Evolutionary conservation across 1,139 yeast species (phyloP).

Genomic region (Suhomyces kunorum): DNA sequence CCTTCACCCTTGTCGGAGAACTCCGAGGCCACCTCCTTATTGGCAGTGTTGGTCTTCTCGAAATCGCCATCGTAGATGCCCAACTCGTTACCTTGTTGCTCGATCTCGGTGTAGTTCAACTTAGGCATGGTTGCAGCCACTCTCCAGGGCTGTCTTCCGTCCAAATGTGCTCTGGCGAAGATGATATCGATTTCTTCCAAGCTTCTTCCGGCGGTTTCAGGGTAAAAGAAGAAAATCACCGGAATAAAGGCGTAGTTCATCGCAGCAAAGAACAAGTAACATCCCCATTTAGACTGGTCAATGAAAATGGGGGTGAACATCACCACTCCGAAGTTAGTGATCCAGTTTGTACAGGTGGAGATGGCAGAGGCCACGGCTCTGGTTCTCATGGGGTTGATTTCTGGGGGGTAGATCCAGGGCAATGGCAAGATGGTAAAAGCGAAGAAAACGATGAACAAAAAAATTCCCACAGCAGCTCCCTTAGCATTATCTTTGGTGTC

Average conservation of each 20-base stretch:
- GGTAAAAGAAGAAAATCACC: conserved; percentile 47
- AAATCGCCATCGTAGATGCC: conserved; percentile 48
- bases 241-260: conserved; percentile 43
- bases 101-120: conserved; percentile 46
- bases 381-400: conserved; percentile 59
- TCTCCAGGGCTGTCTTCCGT: conserved; percentile 49
- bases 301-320: conserved; percentile 51
- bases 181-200: conserved; percentile 51
- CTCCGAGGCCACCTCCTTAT: conserved; percentile 32
- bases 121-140: conserved; percentile 55
- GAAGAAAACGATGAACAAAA: conserved; percentile 54
- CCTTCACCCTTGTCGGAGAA: conserved; percentile 22
- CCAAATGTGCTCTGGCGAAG: conserved; percentile 49
- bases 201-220: conserved; percentile 50
- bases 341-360: conserved; percentile 51
- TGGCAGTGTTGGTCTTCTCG: conserved; percentile 38
- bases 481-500: conserved; percentile 27
- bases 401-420: conserved; percentile 64
- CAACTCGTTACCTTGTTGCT: conserved; percentile 47
- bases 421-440: conserved; percentile 59
- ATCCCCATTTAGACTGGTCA: conserved; percentile 41
- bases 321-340: conserved; percentile 48
- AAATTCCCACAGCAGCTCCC: conserved; percentile 49
- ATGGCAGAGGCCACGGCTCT: conserved; percentile 59
- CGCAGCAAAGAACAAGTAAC: conserved; percentile 46